These are phyloP conservation scores for Torulaspora globosa DNA, from an alignment of 1,139 yeast genomes.

Conservation along the genomic window DNA sequence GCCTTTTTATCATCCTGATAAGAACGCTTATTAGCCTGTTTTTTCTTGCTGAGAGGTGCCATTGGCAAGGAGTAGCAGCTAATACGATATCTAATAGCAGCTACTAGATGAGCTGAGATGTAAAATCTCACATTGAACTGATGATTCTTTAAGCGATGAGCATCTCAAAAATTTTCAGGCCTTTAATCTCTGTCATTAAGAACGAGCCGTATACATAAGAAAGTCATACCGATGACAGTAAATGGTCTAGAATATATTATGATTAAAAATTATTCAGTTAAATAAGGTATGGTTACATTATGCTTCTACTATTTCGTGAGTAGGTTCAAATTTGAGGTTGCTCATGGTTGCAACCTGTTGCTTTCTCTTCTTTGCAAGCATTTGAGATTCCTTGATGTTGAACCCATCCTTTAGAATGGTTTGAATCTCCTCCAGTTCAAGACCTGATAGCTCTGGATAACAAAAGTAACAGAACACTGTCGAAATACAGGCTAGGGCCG, in stretches of 20 bases:
- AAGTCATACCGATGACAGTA: not conserved
- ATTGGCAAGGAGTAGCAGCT: conserved; percentile 2
- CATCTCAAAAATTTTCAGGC: conserved; percentile 7
- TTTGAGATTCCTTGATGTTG: conserved; percentile 67
- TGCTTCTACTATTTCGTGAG: conserved; percentile 13
- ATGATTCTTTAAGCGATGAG: conserved; percentile 4
- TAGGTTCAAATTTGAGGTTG: conserved; percentile 12
- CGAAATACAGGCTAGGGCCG: conserved; percentile 70
- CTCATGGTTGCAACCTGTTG: conserved; percentile 25
- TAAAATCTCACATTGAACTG: not conserved
- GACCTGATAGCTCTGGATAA: conserved; percentile 87
- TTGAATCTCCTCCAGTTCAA: conserved; percentile 89
- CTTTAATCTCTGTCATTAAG: not conserved
- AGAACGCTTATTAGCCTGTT: conserved; percentile 12
- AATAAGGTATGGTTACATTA: conserved; percentile 1
- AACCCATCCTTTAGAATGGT: conserved; percentile 75
- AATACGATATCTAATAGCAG: not conserved
- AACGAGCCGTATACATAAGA: not conserved
- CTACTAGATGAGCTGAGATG: not conserved
- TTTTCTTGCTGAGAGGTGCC: conserved; percentile 14
- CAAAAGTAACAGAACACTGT: conserved; percentile 71
- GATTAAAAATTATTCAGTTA: not conserved
- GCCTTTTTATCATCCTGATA: conserved; percentile 3
- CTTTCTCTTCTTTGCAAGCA: conserved; percentile 44
- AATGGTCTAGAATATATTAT: not conserved